Conservation (phyloP, 176 grass and related monocot genomes). For the Poa annua region DNA sequence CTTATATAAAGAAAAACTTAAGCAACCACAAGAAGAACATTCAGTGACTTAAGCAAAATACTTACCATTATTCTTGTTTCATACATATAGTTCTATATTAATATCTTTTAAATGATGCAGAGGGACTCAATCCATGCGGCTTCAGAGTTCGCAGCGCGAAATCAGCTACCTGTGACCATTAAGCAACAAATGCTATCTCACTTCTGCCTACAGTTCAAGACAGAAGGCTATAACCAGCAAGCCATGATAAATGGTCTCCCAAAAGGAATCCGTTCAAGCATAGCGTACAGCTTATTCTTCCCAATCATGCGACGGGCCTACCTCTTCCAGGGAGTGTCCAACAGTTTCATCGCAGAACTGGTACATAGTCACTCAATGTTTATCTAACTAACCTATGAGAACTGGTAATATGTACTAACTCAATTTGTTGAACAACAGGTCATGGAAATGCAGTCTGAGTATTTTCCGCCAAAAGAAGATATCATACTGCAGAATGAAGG, state of each 20-base stretch:
- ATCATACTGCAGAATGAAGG: slow-evolving; percentile 82
- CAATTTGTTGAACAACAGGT: slow-evolving; percentile 60
- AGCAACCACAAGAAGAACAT: slow-evolving; percentile 26
- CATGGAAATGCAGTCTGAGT: slow-evolving; percentile 84
- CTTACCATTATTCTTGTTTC: slow-evolving; percentile 31
- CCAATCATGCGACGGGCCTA: slow-evolving; percentile 63
- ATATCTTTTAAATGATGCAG: slow-evolving; percentile 49
- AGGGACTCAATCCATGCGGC: slow-evolving; percentile 82
- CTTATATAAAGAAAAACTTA: slow-evolving; percentile 8
- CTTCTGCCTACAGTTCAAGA: slow-evolving; percentile 90
- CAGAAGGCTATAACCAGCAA: slow-evolving; percentile 83
- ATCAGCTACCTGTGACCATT: slow-evolving; percentile 75
- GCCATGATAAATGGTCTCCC: slow-evolving; percentile 74
- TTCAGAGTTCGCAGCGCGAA: slow-evolving; percentile 78
- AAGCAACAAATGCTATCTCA: slow-evolving; percentile 89
- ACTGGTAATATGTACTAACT: background rate
- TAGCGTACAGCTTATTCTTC: slow-evolving; percentile 85
- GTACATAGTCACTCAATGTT: slow-evolving; percentile 49
- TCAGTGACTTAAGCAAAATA: background rate
- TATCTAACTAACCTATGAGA: slow-evolving; percentile 16
- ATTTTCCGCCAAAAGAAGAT: slow-evolving; percentile 83
- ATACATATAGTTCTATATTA: background rate
- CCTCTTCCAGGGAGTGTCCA: slow-evolving; percentile 89
- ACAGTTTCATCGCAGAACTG: slow-evolving; percentile 79
- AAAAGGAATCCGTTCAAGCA: slow-evolving; percentile 86